Evolutionary conservation across 306 rosid genomes (phyloP).

Genomic region (Abrus precatorius): DNA sequence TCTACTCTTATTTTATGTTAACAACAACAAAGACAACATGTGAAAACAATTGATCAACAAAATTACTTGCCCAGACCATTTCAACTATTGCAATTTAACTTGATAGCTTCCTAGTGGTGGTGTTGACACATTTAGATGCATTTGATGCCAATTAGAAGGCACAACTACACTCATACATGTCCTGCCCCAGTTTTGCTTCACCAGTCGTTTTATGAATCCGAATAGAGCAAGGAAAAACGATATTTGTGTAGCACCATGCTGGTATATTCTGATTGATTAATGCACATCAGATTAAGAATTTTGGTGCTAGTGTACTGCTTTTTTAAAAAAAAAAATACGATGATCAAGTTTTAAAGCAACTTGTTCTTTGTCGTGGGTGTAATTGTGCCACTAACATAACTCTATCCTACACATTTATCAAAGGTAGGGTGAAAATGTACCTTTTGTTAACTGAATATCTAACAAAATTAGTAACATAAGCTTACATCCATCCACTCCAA

Average conservation of each 20-base stretch:
- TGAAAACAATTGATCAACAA: neutral
- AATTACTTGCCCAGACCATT: neutral
- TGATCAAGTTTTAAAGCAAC: neutral
- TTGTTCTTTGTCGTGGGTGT: neutral
- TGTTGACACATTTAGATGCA: neutral
- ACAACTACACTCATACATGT: constrained; percentile 5
- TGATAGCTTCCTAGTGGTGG: neutral
- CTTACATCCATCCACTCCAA: constrained; percentile 42
- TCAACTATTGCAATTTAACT: neutral
- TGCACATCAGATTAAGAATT: constrained; percentile 53
- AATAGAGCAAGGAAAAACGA: constrained; percentile 24
- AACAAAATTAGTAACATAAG: constrained; percentile 3
- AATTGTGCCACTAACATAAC: neutral
- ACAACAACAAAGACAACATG: too few relatives aligned
- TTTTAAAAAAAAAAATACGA: too few relatives aligned
- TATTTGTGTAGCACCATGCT: constrained; percentile 56
- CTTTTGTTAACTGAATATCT: too few relatives aligned
- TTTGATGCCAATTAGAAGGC: neutral
- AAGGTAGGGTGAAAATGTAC: too few relatives aligned
- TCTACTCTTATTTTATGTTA: too few relatives aligned
- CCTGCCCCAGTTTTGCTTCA: constrained; percentile 43
- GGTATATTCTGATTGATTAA: constrained; percentile 53
- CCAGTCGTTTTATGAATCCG: constrained; percentile 44
- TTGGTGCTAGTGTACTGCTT: constrained; percentile 38
- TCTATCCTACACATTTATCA: neutral